phyloP scores from a whole-genome alignment of 1,284 basidiomycete species.

The Apiotrichum akiyoshidainum region DNA sequence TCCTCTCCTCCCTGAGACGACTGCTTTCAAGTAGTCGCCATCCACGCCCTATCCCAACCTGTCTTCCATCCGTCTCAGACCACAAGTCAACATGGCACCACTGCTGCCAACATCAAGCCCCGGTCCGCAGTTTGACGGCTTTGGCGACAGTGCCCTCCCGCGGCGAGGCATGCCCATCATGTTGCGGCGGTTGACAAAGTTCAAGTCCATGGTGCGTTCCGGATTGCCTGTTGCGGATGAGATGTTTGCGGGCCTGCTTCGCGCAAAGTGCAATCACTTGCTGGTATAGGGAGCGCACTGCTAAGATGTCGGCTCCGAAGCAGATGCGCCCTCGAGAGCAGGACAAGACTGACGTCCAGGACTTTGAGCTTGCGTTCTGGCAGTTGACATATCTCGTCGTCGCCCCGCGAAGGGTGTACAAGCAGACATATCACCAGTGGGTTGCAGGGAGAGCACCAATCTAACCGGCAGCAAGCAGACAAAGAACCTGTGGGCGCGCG shows the following conservation, averaged over 20 bases:
- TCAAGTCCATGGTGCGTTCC: slow-evolving; percentile 78
- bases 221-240: not conserved
- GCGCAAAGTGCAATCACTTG: not conserved
- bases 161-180: slow-evolving; percentile 61
- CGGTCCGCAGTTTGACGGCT: slow-evolving; percentile 9
- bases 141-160: slow-evolving; percentile 6
- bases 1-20: not conserved
- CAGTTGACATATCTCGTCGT: slow-evolving; percentile 87
- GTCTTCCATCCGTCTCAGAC: slow-evolving; percentile 29
- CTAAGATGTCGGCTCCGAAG: not conserved
- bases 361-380: slow-evolving; percentile 92
- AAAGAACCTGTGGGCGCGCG: slow-evolving; percentile 96
- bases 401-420: slow-evolving; percentile 80
- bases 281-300: not conserved
- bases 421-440: slow-evolving; percentile 49
- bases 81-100: slow-evolving; percentile 19
- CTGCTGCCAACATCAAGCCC: slow-evolving; percentile 15
- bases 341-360: slow-evolving; percentile 55
- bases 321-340: not conserved
- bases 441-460: slow-evolving; percentile 7
- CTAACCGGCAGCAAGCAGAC: slow-evolving; percentile 62
- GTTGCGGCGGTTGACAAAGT: slow-evolving; percentile 69
- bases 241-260: too few species aligned
- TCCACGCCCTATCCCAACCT: slow-evolving; percentile 10
- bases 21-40: slow-evolving; percentile 1